Base-by-base conservation (phyloP, 192 early-diverging fungal species). In the Entomortierella parvispora region DNA sequence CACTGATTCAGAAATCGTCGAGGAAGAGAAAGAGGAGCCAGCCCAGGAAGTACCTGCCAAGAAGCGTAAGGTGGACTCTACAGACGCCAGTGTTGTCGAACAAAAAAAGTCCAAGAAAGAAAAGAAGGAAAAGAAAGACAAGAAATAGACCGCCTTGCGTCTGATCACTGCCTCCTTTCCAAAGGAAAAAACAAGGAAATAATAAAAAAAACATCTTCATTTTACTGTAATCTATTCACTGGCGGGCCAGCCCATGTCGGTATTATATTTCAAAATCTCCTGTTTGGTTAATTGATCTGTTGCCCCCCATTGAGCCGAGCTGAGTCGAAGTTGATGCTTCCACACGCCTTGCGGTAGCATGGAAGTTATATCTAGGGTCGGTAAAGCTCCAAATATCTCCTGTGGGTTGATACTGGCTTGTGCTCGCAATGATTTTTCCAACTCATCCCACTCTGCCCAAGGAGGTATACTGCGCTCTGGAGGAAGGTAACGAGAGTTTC, bases 71-170 rank as follows among this genome's bases (percentile, higher is more conserved):
- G 42, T n/a, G 23, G 62, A 64, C 10, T 44, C 66, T 14, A 61
- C 20, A 15, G 80, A 74, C 22, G 68, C 67, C 15, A 75, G 69
- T 45, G 61, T 44, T 2, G 18, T 44, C 11, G 29, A 45, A 3
- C 58, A 44, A 33, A 79, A 79, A 69, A 74, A 81, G 52, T 51
- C 50, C 28, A 72, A 78, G 65, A 69, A 76, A 40, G 65, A 55
- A 0, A 76, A 62, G 58, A 76, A 76, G 53, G 65, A 76, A 8
- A 70, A 82, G 69, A 68, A 70, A 58, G 67, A 80, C 37, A 80
- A 76, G 51, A 64, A 66, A 17, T 57, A 68, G 26, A 83, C 54
- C 11, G 17, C n/a, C n/a, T n/a, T n/a, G n/a, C n/a, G 9, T 40
- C 3, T 20, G 8, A 28, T 31, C 4, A 31, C 54, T 26, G 17